Base-by-base conservation (phyloP, 768 basidiomycete species). In the Mrakia hoshinonis region DNA sequence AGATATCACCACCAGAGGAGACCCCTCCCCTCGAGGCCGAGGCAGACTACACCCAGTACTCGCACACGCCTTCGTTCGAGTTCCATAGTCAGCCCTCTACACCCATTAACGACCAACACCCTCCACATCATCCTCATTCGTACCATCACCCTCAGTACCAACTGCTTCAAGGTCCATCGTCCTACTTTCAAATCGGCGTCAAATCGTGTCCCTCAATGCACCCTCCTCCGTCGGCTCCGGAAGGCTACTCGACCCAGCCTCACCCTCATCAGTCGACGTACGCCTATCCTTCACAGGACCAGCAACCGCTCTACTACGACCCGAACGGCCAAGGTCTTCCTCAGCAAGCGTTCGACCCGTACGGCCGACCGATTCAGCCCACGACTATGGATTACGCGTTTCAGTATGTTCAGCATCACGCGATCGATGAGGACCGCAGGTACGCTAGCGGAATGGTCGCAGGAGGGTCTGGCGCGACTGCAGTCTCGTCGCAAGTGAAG, bases 371-470 rank as follows among this genome's bases (percentile, higher is more conserved):
- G 7, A 20, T 38, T 12, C 43, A 43, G 43, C 43, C 43, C 7
- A 43, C n/a, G n/a, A n/a, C 55, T 12, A 61, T 61, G 58, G 58
- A 61, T n/a, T 61, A 61, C 58, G 34, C 3, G 34, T 61, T 36
- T n/a, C 15, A 24, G 7, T 18, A 51, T n/a, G 9, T 9, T 18
- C 58, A 61, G 34, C 58, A 61, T n/a, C 58, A 61, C 15, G 31
- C 22, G 58, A 29, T 38, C 31, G 36, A n/a, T 29, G 58, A 61
- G 31, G 58, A 61, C 22, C 15, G 34, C 22, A 34, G 58, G 31
- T 61, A 22, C 36, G 58, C 58, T 29, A 61, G 58, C 26, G 58
- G 58, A 31, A 61, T 61, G 58, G 58, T 61, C 5, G 58, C 31
- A 20, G 58, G 58, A 2, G 58, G 34, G n/a, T 22, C 31, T 11